A percentile compares a stretch with the other conserved stretches of the same genome.
phyloP scores from a whole-genome alignment of 192 early-diverging fungal species.

The Podila minutissima region DNA sequence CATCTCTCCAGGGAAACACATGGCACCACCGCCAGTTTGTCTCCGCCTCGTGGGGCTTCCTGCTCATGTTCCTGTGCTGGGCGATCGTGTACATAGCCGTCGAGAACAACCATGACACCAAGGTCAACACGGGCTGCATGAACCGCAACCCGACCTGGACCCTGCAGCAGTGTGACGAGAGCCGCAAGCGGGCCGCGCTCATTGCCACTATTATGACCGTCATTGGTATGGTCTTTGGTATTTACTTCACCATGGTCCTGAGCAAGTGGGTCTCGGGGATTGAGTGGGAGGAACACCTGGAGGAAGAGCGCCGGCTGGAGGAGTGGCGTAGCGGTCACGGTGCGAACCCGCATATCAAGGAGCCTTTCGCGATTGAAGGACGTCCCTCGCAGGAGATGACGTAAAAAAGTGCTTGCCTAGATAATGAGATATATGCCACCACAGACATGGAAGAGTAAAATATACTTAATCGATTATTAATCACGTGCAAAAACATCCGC shows the following conservation, averaged over 20 bases:
- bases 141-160: slow-evolving; percentile 11
- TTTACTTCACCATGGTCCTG: slow-evolving; percentile 24
- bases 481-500: too few relatives aligned
- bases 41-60: slow-evolving; percentile 40
- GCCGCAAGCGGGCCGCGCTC: slow-evolving; percentile 8
- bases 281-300: slow-evolving; percentile 40
- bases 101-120: slow-evolving; percentile 7
- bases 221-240: slow-evolving; percentile 15
- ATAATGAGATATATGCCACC: background rate
- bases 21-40: slow-evolving; percentile 47
- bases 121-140: slow-evolving; percentile 25
- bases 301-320: slow-evolving; percentile 23
- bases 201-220: slow-evolving; percentile 20
- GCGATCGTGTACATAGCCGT: slow-evolving; percentile 43
- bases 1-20: slow-evolving; percentile 9
- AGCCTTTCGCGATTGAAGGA: background rate
- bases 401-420: background rate
- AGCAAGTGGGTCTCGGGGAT: slow-evolving; percentile 18
- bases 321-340: slow-evolving; percentile 24
- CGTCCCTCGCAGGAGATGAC: background rate
- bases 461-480: too few relatives aligned
- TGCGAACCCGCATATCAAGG: slow-evolving; percentile 32
- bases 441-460: too few relatives aligned
- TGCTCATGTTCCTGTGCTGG: slow-evolving; percentile 45
- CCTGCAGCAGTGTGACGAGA: slow-evolving; percentile 10